phyloP scores from a whole-genome alignment of 306 rosid genomes.

The Pueraria montana region DNA sequence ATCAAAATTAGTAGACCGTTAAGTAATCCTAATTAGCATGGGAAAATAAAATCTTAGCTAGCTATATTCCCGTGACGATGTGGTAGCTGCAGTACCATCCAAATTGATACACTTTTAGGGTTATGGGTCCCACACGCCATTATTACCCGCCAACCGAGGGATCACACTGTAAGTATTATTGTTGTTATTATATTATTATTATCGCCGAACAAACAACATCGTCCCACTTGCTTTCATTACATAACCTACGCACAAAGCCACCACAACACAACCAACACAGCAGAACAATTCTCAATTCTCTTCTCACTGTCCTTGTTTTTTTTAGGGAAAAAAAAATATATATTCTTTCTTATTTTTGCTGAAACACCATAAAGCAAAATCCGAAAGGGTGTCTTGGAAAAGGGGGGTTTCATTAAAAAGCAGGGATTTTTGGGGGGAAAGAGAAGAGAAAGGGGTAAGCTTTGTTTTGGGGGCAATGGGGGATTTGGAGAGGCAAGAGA shows the following conservation, averaged over 20 bases:
- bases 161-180: neutral
- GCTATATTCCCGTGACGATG: slow-evolving; percentile 50
- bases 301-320: neutral
- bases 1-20: slow-evolving; percentile 37
- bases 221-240: slow-evolving; percentile 45
- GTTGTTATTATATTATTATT: neutral
- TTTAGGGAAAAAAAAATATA: neutral
- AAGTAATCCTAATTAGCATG: neutral
- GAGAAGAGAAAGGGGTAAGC: neutral
- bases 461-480: slow-evolving; percentile 64
- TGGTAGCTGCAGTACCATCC: slow-evolving; percentile 52
- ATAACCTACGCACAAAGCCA: slow-evolving; percentile 45
- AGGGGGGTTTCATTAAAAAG: slow-evolving; percentile 37
- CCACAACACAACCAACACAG: neutral
- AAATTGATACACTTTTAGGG: neutral
- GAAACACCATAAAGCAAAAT: slow-evolving; percentile 48
- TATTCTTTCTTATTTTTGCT: slow-evolving; percentile 26
- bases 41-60: slow-evolving; percentile 34
- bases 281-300: neutral
- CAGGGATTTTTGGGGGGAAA: slow-evolving; percentile 14
- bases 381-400: slow-evolving; percentile 31
- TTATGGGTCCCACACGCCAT: slow-evolving; percentile 59
- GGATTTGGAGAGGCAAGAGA: slow-evolving; percentile 72
- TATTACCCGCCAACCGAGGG: slow-evolving; percentile 57
- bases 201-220: slow-evolving; percentile 32